These are phyloP conservation scores for Aspergillus neotritici DNA, from an alignment of 2,329 filamentous ascomycete genomes.

Conservation along the genomic window DNA sequence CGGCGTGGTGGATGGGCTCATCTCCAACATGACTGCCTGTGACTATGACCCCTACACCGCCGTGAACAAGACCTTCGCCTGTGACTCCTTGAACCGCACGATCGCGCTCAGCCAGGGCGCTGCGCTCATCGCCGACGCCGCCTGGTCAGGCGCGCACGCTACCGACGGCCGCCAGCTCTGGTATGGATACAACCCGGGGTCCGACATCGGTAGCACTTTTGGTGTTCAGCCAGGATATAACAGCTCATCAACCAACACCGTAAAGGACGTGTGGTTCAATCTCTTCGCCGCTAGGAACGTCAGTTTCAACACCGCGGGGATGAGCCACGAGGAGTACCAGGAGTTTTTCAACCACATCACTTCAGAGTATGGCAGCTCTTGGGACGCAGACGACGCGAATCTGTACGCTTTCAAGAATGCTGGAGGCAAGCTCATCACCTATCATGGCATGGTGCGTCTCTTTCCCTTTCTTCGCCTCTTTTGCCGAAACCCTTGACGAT, in stretches of 20 bases:
- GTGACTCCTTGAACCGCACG: not conserved
- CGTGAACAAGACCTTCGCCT: not conserved
- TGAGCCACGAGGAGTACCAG: slow-evolving; percentile 1
- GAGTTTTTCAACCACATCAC: slow-evolving; percentile 1
- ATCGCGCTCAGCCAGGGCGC: slow-evolving; percentile 4
- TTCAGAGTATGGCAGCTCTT: not conserved
- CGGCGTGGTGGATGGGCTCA: slow-evolving; percentile 3
- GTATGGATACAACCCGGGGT: slow-evolving; percentile 22
- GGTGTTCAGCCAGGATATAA: not conserved
- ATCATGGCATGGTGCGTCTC: too few relatives aligned
- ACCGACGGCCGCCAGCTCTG: slow-evolving; percentile 45
- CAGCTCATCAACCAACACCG: too few relatives aligned
- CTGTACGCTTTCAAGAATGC: not conserved
- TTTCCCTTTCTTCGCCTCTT: too few relatives aligned
- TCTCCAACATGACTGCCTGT: slow-evolving; percentile 1
- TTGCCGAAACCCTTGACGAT: too few relatives aligned
- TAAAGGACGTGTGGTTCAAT: slow-evolving; percentile 4
- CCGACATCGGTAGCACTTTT: slow-evolving; percentile 7
- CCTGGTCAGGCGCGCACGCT: slow-evolving; percentile 20
- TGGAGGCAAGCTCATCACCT: too few relatives aligned
- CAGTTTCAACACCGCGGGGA: not conserved
- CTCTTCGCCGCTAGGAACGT: slow-evolving; percentile 5
- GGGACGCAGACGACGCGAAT: not conserved
- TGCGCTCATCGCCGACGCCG: slow-evolving; percentile 5
- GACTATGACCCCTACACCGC: slow-evolving; percentile 2